These are phyloP conservation scores for Phytophthora uliginosa DNA, from an alignment of 352 stramenopile genomes.

Conservation along the genomic window DNA sequence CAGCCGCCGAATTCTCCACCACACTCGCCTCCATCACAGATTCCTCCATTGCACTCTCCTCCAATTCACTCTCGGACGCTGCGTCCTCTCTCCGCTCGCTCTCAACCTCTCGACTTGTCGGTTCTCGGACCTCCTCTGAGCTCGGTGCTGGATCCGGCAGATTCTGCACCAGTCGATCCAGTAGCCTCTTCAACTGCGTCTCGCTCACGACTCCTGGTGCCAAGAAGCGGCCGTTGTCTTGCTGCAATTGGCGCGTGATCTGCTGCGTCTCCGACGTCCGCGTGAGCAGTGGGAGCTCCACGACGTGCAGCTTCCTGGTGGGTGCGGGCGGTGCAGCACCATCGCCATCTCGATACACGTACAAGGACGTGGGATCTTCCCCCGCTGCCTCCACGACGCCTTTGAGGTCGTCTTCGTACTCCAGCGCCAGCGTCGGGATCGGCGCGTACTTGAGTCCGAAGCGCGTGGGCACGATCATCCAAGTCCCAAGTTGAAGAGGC, in stretches of 20 bases:
- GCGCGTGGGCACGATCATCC: conserved; percentile 82
- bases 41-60: conserved; percentile 53
- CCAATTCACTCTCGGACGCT: conserved; percentile 35
- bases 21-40: conserved; percentile 34
- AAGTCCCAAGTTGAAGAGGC: conserved; percentile 1
- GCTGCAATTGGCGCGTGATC: conserved; percentile 66
- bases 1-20: conserved; percentile 37
- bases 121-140: neutral
- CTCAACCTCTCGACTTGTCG: conserved; percentile 5
- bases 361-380: conserved; percentile 54
- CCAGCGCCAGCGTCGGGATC: conserved; percentile 81
- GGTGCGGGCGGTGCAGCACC: neutral
- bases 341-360: conserved; percentile 54
- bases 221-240: conserved; percentile 75
- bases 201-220: conserved; percentile 72
- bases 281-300: conserved; percentile 79
- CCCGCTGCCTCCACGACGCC: conserved; percentile 42
- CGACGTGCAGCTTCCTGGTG: conserved; percentile 68
- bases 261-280: conserved; percentile 50
- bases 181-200: conserved; percentile 65
- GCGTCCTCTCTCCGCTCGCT: conserved; percentile 27
- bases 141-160: conserved; percentile 26
- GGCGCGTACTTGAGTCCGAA: conserved; percentile 89
- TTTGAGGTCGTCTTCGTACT: conserved; percentile 79
- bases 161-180: conserved; percentile 73